Conservation (phyloP, 306 rosid species). For the Dalbergia oliveri region DNA sequence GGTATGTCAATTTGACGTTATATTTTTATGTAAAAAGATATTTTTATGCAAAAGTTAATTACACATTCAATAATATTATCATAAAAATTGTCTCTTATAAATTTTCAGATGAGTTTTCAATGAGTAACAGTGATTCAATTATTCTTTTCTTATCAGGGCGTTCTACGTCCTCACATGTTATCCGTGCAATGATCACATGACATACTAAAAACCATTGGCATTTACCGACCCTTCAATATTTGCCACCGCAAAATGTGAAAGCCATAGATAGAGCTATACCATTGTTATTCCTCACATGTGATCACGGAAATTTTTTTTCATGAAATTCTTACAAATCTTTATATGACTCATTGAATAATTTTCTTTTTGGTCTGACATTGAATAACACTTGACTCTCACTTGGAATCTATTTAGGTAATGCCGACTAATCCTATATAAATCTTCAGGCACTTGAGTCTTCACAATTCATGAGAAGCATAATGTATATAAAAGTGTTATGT, state of each 20-base stretch:
- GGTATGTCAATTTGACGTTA: background rate
- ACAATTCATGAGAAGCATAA: too few species aligned
- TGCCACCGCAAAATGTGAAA: background rate
- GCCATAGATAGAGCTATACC: background rate
- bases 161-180: background rate
- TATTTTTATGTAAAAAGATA: background rate
- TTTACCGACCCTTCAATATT: too few species aligned
- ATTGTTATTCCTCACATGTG: background rate
- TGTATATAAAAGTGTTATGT: too few species aligned
- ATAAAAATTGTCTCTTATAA: background rate
- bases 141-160: background rate
- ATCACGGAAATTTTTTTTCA: background rate
- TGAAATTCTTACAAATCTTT: too few species aligned
- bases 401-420: too few species aligned
- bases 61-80: background rate
- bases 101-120: background rate
- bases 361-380: too few species aligned
- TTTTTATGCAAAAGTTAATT: too few species aligned
- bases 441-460: too few species aligned
- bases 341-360: too few species aligned
- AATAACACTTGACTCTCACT: too few species aligned
- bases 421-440: too few species aligned
- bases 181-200: background rate
- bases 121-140: background rate
- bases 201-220: too few species aligned